Conservation (phyloP, 257 asterid genomes). For the Salvia splendens region DNA sequence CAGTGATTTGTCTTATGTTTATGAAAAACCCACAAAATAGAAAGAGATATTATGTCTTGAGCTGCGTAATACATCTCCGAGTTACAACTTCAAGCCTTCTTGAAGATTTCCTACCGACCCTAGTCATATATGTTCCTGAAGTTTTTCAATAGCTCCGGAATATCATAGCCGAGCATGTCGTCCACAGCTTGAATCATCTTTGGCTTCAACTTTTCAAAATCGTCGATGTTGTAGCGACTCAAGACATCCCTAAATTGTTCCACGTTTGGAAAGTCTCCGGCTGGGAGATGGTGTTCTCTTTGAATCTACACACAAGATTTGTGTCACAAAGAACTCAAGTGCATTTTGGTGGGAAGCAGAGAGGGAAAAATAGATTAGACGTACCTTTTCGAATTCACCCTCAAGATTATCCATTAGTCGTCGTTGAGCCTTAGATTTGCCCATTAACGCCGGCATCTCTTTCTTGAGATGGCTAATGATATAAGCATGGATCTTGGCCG, state of each 20-base stretch:
- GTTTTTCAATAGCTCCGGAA: conserved; percentile 74
- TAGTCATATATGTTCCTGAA: conserved; percentile 76
- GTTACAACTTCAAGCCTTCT: conserved; percentile 48
- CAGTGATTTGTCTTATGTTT: neutral
- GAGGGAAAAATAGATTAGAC: neutral
- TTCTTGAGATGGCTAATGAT: conserved; percentile 89
- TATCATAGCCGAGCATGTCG: conserved; percentile 81
- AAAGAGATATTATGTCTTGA: neutral
- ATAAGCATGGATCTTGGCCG: conserved; percentile 92
- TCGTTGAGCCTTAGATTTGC: conserved; percentile 76
- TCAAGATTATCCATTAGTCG: conserved; percentile 65
- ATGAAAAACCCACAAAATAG: neutral
- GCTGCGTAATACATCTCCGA: conserved; percentile 6
- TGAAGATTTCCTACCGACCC: conserved; percentile 39
- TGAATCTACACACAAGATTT: conserved; percentile 57
- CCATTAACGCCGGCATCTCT: conserved; percentile 90
- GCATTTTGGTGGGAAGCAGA: neutral
- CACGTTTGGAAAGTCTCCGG: conserved; percentile 81
- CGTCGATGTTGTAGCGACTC: conserved; percentile 62
- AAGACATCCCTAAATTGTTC: conserved; percentile 68
- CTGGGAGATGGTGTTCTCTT: conserved; percentile 67
- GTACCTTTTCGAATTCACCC: conserved; percentile 65
- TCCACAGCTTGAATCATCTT: conserved; percentile 75
- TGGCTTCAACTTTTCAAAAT: conserved; percentile 86
- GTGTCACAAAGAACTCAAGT: neutral